A percentile compares a stretch with the other conserved stretches of the same genome.
These are phyloP conservation scores for Mortierella sp. DNA, from an alignment of 371 early-diverging fungal species.

Conservation along the genomic window DNA sequence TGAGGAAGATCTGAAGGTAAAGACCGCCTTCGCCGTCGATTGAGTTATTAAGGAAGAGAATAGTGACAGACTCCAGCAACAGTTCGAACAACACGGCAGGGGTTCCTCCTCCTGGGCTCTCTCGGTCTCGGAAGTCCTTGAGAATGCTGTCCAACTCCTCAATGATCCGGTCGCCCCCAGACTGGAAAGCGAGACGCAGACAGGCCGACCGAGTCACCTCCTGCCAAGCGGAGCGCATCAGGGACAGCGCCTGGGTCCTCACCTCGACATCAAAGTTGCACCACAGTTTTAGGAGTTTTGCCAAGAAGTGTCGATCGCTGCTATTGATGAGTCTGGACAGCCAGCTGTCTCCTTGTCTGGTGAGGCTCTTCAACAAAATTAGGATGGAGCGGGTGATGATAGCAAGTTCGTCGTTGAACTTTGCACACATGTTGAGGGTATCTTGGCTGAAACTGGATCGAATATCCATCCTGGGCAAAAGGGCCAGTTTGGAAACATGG, in stretches of 20 bases:
- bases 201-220: constrained; percentile 40
- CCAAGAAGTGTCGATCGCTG: constrained; percentile 24
- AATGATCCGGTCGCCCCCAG: constrained; percentile 44
- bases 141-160: constrained; percentile 40
- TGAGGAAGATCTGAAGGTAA: constrained; percentile 50
- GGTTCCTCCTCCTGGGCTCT: constrained; percentile 47
- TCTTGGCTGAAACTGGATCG: constrained; percentile 20
- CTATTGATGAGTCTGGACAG: constrained; percentile 12
- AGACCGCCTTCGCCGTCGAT: constrained; percentile 56
- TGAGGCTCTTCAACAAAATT: constrained; percentile 28
- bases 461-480: constrained; percentile 45
- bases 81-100: constrained; percentile 40
- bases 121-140: constrained; percentile 33
- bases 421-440: constrained; percentile 18
- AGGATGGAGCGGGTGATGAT: constrained; percentile 27
- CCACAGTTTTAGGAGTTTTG: constrained; percentile 43
- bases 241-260: constrained; percentile 34
- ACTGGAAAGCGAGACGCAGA: constrained; percentile 36
- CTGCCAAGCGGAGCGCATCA: constrained; percentile 46
- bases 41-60: constrained; percentile 42
- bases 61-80: constrained; percentile 48
- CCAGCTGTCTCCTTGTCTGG: constrained; percentile 25
- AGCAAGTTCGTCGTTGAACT: constrained; percentile 43
- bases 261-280: constrained; percentile 39
- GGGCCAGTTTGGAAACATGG: constrained; percentile 20